These are phyloP conservation scores for Vanilla planifolia DNA, from an alignment of 106 monocot species.

Conservation along the genomic window DNA sequence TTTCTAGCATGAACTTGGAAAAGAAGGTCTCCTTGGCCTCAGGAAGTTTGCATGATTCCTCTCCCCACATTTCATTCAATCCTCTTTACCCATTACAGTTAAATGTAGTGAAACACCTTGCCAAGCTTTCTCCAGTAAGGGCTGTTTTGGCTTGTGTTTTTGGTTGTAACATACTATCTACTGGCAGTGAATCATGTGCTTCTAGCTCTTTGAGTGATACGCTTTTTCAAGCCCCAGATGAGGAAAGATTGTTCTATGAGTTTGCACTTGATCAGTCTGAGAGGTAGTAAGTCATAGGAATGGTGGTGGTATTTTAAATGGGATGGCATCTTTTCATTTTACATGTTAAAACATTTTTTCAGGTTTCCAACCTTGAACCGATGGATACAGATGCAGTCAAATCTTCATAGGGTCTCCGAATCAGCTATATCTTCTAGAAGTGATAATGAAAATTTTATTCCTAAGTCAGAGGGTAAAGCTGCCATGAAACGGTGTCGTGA, in stretches of 20 bases:
- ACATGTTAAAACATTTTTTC: slow-evolving; percentile 2
- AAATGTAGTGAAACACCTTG: slow-evolving; percentile 78
- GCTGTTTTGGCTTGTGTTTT: slow-evolving; percentile 94
- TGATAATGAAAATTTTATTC: slow-evolving; percentile 18
- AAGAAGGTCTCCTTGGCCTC: slow-evolving; percentile 17
- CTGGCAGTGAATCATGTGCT: slow-evolving; percentile 26
- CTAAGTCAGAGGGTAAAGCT: slow-evolving; percentile 39
- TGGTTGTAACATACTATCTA: slow-evolving; percentile 75
- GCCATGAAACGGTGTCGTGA: slow-evolving; percentile 59
- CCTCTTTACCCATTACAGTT: slow-evolving; percentile 79
- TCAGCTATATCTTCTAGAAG: slow-evolving; percentile 39
- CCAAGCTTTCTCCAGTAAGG: slow-evolving; percentile 83
- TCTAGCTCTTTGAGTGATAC: slow-evolving; percentile 28
- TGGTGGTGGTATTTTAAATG: slow-evolving; percentile 2
- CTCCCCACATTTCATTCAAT: slow-evolving; percentile 17
- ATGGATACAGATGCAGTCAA: slow-evolving; percentile 99
- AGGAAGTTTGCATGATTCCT: slow-evolving; percentile 27
- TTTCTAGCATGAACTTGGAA: slow-evolving; percentile 27
- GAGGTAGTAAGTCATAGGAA: slow-evolving; percentile 31
- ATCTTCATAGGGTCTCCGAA: slow-evolving; percentile 86
- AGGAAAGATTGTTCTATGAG: slow-evolving; percentile 78
- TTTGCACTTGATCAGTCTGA: slow-evolving; percentile 94
- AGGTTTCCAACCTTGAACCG: slow-evolving; percentile 94
- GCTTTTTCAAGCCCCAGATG: slow-evolving; percentile 45
- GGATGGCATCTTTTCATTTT: neutral